phyloP scores from a whole-genome alignment of 2,329 filamentous ascomycete species.

The Fusarium ambrosium region DNA sequence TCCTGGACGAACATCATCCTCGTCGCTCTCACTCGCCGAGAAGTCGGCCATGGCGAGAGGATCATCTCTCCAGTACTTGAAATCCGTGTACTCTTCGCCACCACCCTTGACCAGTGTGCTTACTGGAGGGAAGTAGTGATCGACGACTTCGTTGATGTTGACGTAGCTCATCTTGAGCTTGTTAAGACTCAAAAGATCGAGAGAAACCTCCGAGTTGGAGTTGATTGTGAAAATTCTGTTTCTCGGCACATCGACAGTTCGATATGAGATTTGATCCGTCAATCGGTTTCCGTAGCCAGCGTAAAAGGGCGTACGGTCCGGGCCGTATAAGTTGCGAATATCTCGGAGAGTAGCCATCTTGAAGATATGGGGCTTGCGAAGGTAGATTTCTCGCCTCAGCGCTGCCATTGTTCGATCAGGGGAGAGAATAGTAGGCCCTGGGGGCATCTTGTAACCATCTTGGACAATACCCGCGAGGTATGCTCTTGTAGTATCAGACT shows the following conservation, averaged over 20 bases:
- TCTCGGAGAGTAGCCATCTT: slow-evolving; percentile 99
- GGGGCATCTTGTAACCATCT: slow-evolving; percentile 86
- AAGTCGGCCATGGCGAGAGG: slow-evolving; percentile 91
- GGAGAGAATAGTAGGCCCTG: slow-evolving; percentile 93
- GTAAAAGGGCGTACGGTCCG: slow-evolving; percentile 87
- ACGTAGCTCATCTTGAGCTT: slow-evolving; percentile 98
- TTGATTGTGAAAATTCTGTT: slow-evolving; percentile 99
- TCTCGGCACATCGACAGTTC: slow-evolving; percentile 93
- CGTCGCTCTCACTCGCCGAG: slow-evolving; percentile 79
- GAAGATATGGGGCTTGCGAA: slow-evolving; percentile 97
- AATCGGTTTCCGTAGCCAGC: slow-evolving; percentile 97
- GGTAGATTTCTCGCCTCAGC: slow-evolving; percentile 89
- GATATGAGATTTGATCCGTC: slow-evolving; percentile 95
- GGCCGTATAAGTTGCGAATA: slow-evolving; percentile 88
- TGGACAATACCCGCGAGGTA: slow-evolving; percentile 93
- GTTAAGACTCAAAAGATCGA: slow-evolving; percentile 91
- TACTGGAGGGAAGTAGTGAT: slow-evolving; percentile 97
- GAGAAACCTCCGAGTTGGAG: slow-evolving; percentile 92
- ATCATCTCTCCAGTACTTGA: slow-evolving; percentile 93
- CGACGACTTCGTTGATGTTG: slow-evolving; percentile 95
- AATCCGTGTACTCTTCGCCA: slow-evolving; percentile 96
- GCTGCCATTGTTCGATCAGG: slow-evolving; percentile 96
- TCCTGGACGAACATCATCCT: slow-evolving; percentile 69
- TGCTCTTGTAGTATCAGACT: slow-evolving; percentile 88
- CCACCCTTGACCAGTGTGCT: slow-evolving; percentile 88